These are phyloP conservation scores for Phytophthora rubi DNA, from an alignment of 352 stramenopile species.

Conservation along the genomic window DNA sequence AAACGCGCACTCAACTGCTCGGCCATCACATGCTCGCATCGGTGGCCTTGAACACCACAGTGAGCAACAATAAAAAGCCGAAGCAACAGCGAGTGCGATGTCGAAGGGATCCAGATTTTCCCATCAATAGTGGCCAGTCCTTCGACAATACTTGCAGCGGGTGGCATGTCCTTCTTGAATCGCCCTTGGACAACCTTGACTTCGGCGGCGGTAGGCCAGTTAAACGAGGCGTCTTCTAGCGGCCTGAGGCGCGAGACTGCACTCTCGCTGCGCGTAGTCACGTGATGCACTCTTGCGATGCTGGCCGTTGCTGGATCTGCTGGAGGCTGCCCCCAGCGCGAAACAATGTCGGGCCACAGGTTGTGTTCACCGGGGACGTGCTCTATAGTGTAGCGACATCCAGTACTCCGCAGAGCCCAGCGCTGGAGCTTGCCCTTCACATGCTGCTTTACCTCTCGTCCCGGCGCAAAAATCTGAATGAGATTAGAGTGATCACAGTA, in stretches of 20 bases:
- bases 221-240: too few relatives aligned
- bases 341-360: conserved; percentile 6
- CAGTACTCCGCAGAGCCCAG: neutral
- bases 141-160: too few relatives aligned
- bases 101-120: too few relatives aligned
- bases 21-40: neutral
- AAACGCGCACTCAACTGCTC: neutral
- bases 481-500: conserved; percentile 17
- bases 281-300: neutral
- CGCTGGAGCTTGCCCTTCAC: conserved; percentile 8
- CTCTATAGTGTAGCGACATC: conserved; percentile 5
- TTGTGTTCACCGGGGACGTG: conserved; percentile 4
- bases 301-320: neutral
- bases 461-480: conserved; percentile 9
- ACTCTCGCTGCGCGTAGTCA: neutral
- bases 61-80: neutral
- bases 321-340: conserved; percentile 5
- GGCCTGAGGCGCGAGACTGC: too few relatives aligned
- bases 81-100: too few relatives aligned
- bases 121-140: too few relatives aligned
- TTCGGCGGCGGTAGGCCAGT: too few relatives aligned
- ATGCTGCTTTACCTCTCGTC: neutral
- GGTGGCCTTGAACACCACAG: neutral
- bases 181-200: too few relatives aligned
- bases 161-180: too few relatives aligned